Evolutionary conservation across 192 early-diverging fungal species (phyloP).

Genomic region (Obelidium mucronatum): DNA sequence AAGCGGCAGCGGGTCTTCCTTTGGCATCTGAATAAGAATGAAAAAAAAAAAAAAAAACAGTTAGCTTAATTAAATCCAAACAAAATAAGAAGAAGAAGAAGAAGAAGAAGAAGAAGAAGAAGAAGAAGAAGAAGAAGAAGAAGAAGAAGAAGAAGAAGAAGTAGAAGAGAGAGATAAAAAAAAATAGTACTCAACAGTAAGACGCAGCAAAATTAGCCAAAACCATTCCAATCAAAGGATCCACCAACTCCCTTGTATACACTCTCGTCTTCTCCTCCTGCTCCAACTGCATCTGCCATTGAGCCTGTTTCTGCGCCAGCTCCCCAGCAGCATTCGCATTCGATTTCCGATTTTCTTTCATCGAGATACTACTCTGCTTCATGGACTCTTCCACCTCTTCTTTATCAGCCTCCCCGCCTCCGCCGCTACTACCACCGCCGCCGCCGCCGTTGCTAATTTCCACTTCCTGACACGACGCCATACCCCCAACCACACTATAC

Average conservation of each 20-base stretch:
- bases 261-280: not conserved
- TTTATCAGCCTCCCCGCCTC: not conserved
- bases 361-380: not conserved
- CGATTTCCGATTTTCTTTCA: not conserved
- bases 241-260: not conserved
- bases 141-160: constrained; percentile 15
- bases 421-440: not conserved
- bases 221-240: constrained; percentile 7
- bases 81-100: constrained; percentile 38
- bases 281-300: not conserved
- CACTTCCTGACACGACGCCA: not conserved
- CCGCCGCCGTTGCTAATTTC: not conserved
- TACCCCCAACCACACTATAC: not conserved
- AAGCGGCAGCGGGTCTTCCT: constrained; percentile 41
- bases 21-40: constrained; percentile 34
- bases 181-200: constrained; percentile 1
- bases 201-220: constrained; percentile 16
- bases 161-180: not conserved
- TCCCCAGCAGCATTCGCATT: not conserved
- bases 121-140: not conserved
- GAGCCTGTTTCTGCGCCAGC: not conserved
- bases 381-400: not conserved
- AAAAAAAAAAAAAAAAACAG: not conserved
- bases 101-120: not conserved
- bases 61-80: not conserved